Conservation (phyloP, 345 rosid genomes). For the Eucalyptus paniculata region DNA sequence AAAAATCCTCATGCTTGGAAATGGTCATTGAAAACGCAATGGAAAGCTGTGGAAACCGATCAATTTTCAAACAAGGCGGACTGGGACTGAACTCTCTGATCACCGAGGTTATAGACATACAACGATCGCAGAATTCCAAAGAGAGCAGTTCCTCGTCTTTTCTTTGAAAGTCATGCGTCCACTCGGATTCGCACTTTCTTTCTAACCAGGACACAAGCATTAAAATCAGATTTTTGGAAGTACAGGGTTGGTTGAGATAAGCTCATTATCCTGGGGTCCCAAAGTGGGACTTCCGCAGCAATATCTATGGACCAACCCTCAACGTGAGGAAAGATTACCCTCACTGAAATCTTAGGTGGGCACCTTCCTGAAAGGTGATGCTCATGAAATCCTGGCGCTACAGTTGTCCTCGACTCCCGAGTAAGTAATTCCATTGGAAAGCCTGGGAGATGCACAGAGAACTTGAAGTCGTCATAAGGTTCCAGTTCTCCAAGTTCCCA, state of each 20-base stretch:
- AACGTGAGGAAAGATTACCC: background rate
- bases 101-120: too few species aligned
- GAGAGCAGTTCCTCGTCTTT: too few species aligned
- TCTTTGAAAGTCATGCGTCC: background rate
- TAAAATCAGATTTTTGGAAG: background rate
- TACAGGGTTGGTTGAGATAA: background rate
- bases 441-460: background rate
- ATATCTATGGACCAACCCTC: fast-evolving
- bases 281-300: background rate
- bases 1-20: fast-evolving
- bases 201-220: background rate
- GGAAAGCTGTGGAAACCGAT: too few species aligned
- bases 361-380: background rate
- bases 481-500: background rate
- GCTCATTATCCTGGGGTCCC: background rate
- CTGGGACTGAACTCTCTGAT: too few species aligned
- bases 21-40: too few species aligned
- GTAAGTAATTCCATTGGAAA: fast-evolving
- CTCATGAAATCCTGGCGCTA: background rate
- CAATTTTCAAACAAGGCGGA: too few species aligned
- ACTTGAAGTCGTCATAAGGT: too few species aligned
- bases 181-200: background rate
- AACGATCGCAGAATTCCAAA: too few species aligned
- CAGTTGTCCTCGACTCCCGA: fast-evolving
- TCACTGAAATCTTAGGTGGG: background rate